Percentiles rank a stretch among this genome's conserved stretches.
These are phyloP conservation scores for Conoideocrella luteorostrata DNA, from an alignment of 2,329 filamentous ascomycete genomes.

Conservation along the genomic window DNA sequence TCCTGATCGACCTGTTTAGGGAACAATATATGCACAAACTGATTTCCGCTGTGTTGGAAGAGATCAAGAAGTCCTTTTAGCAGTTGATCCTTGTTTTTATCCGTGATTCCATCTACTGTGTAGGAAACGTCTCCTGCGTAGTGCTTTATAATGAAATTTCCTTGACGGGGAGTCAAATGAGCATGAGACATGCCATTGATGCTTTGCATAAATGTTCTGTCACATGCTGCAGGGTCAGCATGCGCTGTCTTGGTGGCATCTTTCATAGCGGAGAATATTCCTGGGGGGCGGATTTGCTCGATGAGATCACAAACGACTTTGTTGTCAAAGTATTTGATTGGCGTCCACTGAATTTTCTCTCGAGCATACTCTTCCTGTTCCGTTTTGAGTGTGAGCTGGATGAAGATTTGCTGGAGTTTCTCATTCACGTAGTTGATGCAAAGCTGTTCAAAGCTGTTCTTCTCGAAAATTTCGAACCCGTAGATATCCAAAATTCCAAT, in stretches of 20 bases:
- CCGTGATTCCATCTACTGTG: conserved; percentile 91
- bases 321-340: conserved; percentile 99
- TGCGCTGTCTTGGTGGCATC: conserved; percentile 98
- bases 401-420: conserved; percentile 98
- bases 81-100: conserved; percentile 98
- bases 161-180: conserved; percentile 86
- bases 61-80: conserved; percentile 89
- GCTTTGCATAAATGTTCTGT: conserved; percentile 91
- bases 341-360: conserved; percentile 97
- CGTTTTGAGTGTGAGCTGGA: conserved; percentile 90
- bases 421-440: conserved; percentile 99
- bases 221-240: conserved; percentile 87
- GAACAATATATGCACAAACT: conserved; percentile 83
- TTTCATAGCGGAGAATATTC: conserved; percentile 92
- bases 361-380: conserved; percentile 96
- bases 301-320: conserved; percentile 98
- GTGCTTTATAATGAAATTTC: conserved; percentile 97
- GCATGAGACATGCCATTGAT: conserved; percentile 87
- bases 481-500: conserved; percentile 99
- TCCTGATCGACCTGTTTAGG: conserved; percentile 91
- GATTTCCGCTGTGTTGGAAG: conserved; percentile 75
- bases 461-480: conserved; percentile 98
- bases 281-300: conserved; percentile 81
- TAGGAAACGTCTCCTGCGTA: conserved; percentile 97
- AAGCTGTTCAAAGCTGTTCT: conserved; percentile 97